Conservation (phyloP, 306 rosid genomes). For the Prunus davidiana region DNA sequence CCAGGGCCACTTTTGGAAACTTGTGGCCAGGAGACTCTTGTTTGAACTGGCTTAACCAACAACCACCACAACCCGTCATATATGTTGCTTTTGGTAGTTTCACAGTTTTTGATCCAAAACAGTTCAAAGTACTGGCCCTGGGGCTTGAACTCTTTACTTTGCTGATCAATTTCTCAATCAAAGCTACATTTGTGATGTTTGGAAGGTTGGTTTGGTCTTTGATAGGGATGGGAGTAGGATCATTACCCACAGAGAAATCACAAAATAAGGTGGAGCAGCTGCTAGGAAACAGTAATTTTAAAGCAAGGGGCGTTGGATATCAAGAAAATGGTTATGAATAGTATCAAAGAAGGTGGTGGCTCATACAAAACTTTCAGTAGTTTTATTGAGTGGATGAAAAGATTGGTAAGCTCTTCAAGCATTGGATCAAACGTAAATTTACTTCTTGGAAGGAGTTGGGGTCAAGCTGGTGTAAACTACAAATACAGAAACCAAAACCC, state of each 20-base stretch:
- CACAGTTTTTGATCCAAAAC: background rate
- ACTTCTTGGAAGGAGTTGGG: background rate
- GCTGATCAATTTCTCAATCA: conserved; percentile 30
- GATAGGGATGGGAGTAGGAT: conserved; percentile 32
- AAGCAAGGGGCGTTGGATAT: conserved; percentile 20
- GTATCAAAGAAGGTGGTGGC: conserved; percentile 15
- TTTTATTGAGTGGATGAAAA: conserved; percentile 40
- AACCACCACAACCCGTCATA: conserved; percentile 14
- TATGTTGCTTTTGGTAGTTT: conserved; percentile 23
- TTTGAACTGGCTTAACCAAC: conserved; percentile 28
- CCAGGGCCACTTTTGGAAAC: conserved; percentile 61
- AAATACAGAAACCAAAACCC: background rate
- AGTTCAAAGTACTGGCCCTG: conserved; percentile 22
- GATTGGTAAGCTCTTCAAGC: background rate
- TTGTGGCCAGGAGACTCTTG: conserved; percentile 33
- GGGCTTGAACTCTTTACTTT: conserved; percentile 27
- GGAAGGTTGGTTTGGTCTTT: conserved; percentile 42
- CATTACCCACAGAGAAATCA: conserved; percentile 26
- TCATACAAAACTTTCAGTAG: conserved; percentile 27
- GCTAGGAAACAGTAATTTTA: conserved; percentile 22
- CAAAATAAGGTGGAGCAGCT: conserved; percentile 33
- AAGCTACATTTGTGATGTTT: conserved; percentile 37
- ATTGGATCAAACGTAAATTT: background rate
- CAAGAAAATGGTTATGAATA: conserved; percentile 1
- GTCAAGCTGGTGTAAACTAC: background rate